Percentiles rank a stretch among this genome's conserved stretches.
Evolutionary conservation across 1,284 basidiomycete genomes (phyloP).

Genomic region (Volvariella volvacea): DNA sequence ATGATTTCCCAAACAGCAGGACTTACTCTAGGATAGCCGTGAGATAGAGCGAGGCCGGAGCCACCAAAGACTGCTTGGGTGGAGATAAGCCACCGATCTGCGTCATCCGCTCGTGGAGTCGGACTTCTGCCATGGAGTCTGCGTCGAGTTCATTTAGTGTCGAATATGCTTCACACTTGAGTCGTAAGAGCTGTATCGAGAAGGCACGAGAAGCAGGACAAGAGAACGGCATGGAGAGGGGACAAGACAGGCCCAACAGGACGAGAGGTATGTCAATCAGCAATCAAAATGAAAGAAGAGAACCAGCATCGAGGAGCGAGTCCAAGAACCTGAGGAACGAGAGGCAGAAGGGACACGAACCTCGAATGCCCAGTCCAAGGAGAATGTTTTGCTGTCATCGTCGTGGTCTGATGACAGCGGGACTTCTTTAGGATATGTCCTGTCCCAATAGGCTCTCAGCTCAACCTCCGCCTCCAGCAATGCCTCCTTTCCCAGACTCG

Average conservation of each 20-base stretch:
- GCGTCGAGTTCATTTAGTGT: slow-evolving; percentile 80
- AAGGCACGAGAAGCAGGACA: slow-evolving; percentile 3
- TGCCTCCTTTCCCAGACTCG: slow-evolving; percentile 80
- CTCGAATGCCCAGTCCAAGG: slow-evolving; percentile 69
- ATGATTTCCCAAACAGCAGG: slow-evolving; percentile 11
- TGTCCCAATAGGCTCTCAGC: slow-evolving; percentile 78
- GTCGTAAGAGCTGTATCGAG: slow-evolving; percentile 53
- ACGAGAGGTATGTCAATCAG: not conserved
- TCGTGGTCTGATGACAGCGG: slow-evolving; percentile 18
- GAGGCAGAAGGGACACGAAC: slow-evolving; percentile 31
- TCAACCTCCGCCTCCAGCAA: slow-evolving; percentile 91
- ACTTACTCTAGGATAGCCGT: slow-evolving; percentile 91
- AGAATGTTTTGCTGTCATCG: slow-evolving; percentile 49
- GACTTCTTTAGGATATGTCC: slow-evolving; percentile 38
- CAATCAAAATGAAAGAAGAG: not conserved
- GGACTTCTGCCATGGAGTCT: slow-evolving; percentile 55
- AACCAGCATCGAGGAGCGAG: not conserved
- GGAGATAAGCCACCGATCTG: slow-evolving; percentile 31
- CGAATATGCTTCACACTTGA: slow-evolving; percentile 81
- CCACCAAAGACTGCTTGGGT: slow-evolving; percentile 55
- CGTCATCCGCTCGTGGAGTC: slow-evolving; percentile 53
- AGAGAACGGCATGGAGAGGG: not conserved
- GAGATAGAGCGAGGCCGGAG: slow-evolving; percentile 80
- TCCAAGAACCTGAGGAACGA: too few relatives aligned
- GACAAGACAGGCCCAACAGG: not conserved